Base-by-base conservation (phyloP, 2,329 filamentous ascomycete genomes). In the Fusarium nodosum region DNA sequence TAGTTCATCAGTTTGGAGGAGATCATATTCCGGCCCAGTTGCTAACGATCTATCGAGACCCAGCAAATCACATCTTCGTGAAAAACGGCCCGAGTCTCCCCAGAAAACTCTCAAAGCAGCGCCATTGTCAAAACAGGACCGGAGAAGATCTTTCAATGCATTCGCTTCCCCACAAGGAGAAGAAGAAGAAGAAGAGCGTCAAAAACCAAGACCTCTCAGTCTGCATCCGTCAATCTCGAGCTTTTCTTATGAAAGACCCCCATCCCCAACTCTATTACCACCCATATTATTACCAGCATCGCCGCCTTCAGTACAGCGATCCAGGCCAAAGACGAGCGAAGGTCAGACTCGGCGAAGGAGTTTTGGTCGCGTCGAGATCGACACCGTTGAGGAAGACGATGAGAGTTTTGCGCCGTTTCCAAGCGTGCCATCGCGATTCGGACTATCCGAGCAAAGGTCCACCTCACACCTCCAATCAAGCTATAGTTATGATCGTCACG, bases 111-210 rank as follows among this genome's bases (percentile, higher is more conserved):
- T 56, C 4, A 54, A 48, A 4, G 50, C 48, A n/a, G 45, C 60
- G 16, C 55, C 52, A 12, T 16, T 52, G 20, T 41, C 56, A 1
- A 31, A 54, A 31, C 42, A 45, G 15, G 62, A 73, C 15, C 68
- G 73, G 22, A 71, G 73, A 24, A 68, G 53, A 48, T 75, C 73
- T 0, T 74, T 75, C 45, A 73, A 72, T 16, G 56, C 72, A 15
- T 67, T 72, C 30, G 60, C 71, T 46, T 68, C 67, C 12, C 31
- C 64, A 11, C 36, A 56, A 26, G 44, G 50, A 30, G 56, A 63
- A 16, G 33, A 47, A 20, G 44, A 52, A 30, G 56, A 63, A 16
- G 33, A 47, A 20, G 60, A 64, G 26, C 48, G 45, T 48, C 48
- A 52, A 5, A 74, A 63, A 18, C 73, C 72, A 1, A 54, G 73